A percentile compares a stretch with the other conserved stretches of the same genome.
Conservation (phyloP, 2,329 filamentous ascomycete species). For the Neopestalotiopsis clavispora region DNA sequence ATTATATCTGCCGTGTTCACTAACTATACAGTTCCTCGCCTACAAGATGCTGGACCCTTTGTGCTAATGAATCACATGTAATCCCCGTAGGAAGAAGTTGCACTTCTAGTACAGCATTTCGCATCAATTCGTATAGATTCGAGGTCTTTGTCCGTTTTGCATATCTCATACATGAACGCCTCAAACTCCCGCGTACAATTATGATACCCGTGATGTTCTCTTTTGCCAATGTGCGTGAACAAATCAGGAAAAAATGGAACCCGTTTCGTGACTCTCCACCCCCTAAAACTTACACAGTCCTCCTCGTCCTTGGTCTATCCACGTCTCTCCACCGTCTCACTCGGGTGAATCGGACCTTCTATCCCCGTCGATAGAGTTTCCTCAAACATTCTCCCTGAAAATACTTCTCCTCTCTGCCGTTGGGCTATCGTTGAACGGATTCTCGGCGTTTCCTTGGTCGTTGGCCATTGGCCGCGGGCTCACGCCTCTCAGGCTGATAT, state of each 20-base stretch:
- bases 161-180: conserved; percentile 17
- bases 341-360: neutral
- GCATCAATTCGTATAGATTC: neutral
- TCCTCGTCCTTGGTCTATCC: neutral
- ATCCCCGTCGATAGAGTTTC: too few species aligned
- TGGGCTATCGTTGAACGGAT: conserved; percentile 59
- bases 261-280: neutral
- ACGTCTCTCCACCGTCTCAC: neutral
- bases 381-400: conserved; percentile 71
- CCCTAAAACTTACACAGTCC: neutral
- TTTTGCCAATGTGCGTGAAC: neutral
- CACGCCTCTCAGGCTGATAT: conserved; percentile 68
- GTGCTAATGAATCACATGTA: neutral
- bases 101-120: too few species aligned
- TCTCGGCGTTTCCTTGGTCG: conserved; percentile 36
- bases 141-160: neutral
- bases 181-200: conserved; percentile 7
- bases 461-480: conserved; percentile 74
- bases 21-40: too few species aligned
- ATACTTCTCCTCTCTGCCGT: conserved; percentile 68
- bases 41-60: too few species aligned
- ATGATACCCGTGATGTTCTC: neutral
- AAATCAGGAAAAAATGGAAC: neutral
- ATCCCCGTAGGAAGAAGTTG: too few species aligned
- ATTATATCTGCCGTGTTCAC: too few species aligned